Evolutionary conservation across 257 asterid genomes (phyloP).

Genomic region (Gentiana dahurica): DNA sequence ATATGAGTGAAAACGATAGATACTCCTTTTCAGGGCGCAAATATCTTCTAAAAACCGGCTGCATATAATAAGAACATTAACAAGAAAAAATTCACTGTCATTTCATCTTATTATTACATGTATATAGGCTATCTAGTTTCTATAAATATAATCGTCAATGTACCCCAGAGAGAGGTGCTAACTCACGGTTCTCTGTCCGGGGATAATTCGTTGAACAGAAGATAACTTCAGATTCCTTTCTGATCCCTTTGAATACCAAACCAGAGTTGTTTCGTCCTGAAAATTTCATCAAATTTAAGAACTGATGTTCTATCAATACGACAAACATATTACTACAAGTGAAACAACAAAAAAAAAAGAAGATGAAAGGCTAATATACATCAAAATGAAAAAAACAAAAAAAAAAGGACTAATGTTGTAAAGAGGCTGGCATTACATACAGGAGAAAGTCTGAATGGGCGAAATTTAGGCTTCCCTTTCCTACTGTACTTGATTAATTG

Average conservation of each 20-base stretch:
- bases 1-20: constrained; percentile 81
- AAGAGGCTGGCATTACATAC: constrained; percentile 27
- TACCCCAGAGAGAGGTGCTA: constrained; percentile 14
- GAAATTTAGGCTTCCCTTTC: constrained; percentile 92
- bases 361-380: no score
- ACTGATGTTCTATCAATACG: neutral
- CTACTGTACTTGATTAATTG: constrained; percentile 91
- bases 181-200: constrained; percentile 99
- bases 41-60: constrained; percentile 91
- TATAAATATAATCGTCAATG: constrained; percentile 16
- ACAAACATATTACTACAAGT: no score
- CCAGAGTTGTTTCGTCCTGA: constrained; percentile 84
- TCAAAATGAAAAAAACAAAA: no score
- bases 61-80: constrained; percentile 18
- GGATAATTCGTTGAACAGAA: constrained; percentile 67
- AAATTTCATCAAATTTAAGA: constrained; percentile 12
- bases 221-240: constrained; percentile 81
- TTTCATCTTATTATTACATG: constrained; percentile 2
- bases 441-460: constrained; percentile 83
- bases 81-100: constrained; percentile 8
- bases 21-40: constrained; percentile 96
- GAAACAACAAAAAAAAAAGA: no score
- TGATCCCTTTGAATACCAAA: constrained; percentile 80
- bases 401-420: no score
- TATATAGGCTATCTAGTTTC: constrained; percentile 10